These are phyloP conservation scores for Seiridium cupressi DNA, from an alignment of 2,329 filamentous ascomycete species.

Conservation along the genomic window DNA sequence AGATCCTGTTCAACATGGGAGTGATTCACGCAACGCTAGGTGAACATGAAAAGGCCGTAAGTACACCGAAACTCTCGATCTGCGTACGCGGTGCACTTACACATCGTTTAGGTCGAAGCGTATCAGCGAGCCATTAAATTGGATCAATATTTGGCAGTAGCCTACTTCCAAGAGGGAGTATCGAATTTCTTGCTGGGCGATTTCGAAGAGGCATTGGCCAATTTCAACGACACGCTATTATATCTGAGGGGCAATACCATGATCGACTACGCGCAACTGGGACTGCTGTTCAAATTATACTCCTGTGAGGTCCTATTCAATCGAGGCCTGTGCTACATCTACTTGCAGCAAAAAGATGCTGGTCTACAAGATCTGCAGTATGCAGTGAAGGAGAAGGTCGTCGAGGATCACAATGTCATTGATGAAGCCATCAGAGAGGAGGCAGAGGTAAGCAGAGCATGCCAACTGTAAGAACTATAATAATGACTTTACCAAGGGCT, in stretches of 20 bases:
- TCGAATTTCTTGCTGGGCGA: constrained; percentile 97
- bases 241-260: constrained; percentile 95
- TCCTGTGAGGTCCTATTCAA: constrained; percentile 99
- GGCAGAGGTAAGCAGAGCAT: constrained; percentile 66
- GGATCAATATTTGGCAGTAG: constrained; percentile 94
- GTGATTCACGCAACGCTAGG: constrained; percentile 96
- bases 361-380: constrained; percentile 89
- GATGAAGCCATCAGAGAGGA: constrained; percentile 93
- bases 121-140: constrained; percentile 89
- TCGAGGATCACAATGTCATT: constrained; percentile 95
- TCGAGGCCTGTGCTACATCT: constrained; percentile 94
- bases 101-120: constrained; percentile 70
- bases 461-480: constrained; percentile 20
- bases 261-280: constrained; percentile 96
- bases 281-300: constrained; percentile 92
- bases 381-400: constrained; percentile 93
- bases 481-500: constrained; percentile 60
- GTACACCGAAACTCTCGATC: constrained; percentile 31
- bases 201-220: constrained; percentile 94
- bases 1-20: constrained; percentile 97
- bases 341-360: constrained; percentile 85
- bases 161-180: constrained; percentile 97
- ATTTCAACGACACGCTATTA: constrained; percentile 96
- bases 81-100: neutral
- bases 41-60: constrained; percentile 91